phyloP scores from a whole-genome alignment of 108 stramenopile genomes.

The Pseudonitzschia delicatissima region DNA sequence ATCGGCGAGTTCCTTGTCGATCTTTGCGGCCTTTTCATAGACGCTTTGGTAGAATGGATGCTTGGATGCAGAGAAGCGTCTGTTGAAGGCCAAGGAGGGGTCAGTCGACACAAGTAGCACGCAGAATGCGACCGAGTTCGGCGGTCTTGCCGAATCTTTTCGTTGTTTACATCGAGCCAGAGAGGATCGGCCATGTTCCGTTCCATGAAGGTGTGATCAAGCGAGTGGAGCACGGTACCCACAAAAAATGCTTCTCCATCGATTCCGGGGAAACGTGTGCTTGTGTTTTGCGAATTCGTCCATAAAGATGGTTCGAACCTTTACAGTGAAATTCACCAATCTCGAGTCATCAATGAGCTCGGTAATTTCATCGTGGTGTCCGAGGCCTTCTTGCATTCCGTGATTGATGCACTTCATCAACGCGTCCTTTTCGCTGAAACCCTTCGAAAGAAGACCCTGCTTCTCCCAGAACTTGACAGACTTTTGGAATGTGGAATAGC shows the following conservation, averaged over 20 bases:
- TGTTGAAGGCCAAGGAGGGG: constrained; percentile 31
- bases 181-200: constrained; percentile 40
- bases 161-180: constrained; percentile 29
- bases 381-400: constrained; percentile 22
- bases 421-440: constrained; percentile 11
- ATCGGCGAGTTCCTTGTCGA: constrained; percentile 28
- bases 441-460: constrained; percentile 17
- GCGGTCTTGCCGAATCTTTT: constrained; percentile 38
- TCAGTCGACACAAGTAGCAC: constrained; percentile 30
- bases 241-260: constrained; percentile 36
- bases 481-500: constrained; percentile 19
- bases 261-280: constrained; percentile 23
- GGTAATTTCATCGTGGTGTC: constrained; percentile 26
- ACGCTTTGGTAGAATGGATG: constrained; percentile 35
- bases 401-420: constrained; percentile 21
- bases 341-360: constrained; percentile 24
- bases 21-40: constrained; percentile 30
- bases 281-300: constrained; percentile 32
- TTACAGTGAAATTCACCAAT: constrained; percentile 33
- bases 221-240: constrained; percentile 35
- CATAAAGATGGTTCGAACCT: constrained; percentile 32
- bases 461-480: constrained; percentile 24
- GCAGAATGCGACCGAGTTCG: constrained; percentile 33
- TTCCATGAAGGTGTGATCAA: constrained; percentile 41
- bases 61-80: constrained; percentile 23